These are phyloP conservation scores for Kluyveromyces wickerhamii DNA, from an alignment of 805 yeast genomes.

Conservation along the genomic window DNA sequence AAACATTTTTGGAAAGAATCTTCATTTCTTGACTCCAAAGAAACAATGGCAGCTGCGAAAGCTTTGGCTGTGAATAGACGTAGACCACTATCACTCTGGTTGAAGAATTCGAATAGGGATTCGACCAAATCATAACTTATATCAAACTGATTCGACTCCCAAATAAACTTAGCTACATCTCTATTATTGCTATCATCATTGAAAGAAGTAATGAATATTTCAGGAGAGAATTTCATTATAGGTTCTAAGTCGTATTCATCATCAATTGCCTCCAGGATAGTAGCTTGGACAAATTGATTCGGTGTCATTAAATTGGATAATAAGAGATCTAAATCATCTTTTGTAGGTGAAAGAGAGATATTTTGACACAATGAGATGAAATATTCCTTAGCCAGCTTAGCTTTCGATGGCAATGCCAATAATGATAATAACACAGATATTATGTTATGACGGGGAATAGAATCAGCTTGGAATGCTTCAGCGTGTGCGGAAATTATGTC, in stretches of 20 bases:
- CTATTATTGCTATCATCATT: constrained; percentile 60
- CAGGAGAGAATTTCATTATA: constrained; percentile 44
- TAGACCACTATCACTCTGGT: constrained; percentile 52
- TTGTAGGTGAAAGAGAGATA: constrained; percentile 53
- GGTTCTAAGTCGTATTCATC: constrained; percentile 56
- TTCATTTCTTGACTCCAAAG: constrained; percentile 22
- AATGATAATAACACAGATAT: constrained; percentile 55
- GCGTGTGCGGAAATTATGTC: constrained; percentile 66
- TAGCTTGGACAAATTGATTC: constrained; percentile 62
- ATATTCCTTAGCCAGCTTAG: constrained; percentile 78
- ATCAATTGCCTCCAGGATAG: constrained; percentile 78
- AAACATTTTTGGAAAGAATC: constrained; percentile 31
- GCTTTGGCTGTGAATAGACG: constrained; percentile 69
- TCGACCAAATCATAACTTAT: constrained; percentile 31
- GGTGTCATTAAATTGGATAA: constrained; percentile 51
- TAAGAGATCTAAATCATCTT: constrained; percentile 50
- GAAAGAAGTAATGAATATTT: constrained; percentile 70
- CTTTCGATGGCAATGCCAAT: constrained; percentile 66
- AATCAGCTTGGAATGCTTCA: constrained; percentile 55
- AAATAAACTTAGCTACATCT: constrained; percentile 67
- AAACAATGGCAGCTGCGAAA: constrained; percentile 42
- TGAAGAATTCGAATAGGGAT: constrained; percentile 44
- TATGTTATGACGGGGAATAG: constrained; percentile 63
- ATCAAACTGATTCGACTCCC: constrained; percentile 65
- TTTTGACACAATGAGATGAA: constrained; percentile 70